Evolutionary conservation across 768 basidiomycete species (phyloP).

Genomic region (Pleurotus sapidus): DNA sequence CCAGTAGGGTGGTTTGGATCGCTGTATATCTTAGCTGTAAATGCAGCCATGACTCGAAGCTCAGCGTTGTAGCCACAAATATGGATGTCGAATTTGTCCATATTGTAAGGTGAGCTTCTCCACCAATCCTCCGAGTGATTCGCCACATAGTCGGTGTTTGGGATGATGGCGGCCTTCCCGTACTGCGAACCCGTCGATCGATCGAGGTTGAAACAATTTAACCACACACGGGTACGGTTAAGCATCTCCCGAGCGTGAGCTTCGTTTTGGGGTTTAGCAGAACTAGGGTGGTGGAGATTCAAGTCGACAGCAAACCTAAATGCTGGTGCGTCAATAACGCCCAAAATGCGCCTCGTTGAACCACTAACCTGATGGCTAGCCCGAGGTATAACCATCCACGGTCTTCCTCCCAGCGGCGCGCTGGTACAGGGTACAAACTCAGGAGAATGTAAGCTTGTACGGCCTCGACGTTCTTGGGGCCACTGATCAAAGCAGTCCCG

Average conservation of each 20-base stretch:
- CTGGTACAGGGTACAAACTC: slow-evolving; percentile 73
- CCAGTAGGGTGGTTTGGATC: slow-evolving; percentile 74
- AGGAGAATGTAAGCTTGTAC: slow-evolving; percentile 80
- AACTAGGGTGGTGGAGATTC: slow-evolving; percentile 78
- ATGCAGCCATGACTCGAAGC: slow-evolving; percentile 59
- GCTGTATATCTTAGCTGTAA: slow-evolving; percentile 64
- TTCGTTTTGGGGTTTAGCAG: slow-evolving; percentile 74
- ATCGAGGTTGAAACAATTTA: slow-evolving; percentile 89
- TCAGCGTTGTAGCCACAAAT: slow-evolving; percentile 76
- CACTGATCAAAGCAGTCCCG: slow-evolving; percentile 71
- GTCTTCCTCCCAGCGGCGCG: slow-evolving; percentile 85
- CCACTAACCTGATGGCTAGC: slow-evolving; percentile 71
- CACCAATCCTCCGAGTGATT: slow-evolving; percentile 71
- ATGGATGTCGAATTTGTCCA: slow-evolving; percentile 78
- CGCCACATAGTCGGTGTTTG: slow-evolving; percentile 73
- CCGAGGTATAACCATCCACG: slow-evolving; percentile 89
- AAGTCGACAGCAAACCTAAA: slow-evolving; percentile 83
- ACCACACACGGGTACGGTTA: slow-evolving; percentile 87
- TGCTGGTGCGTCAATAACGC: slow-evolving; percentile 2
- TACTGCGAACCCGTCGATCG: slow-evolving; percentile 86
- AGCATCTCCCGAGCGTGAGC: slow-evolving; percentile 82
- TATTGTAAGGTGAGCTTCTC: slow-evolving; percentile 62
- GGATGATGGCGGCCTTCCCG: slow-evolving; percentile 82
- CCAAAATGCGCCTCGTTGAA: slow-evolving; percentile 7
- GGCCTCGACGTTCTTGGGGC: slow-evolving; percentile 80